phyloP scores from a whole-genome alignment of 108 stramenopile genomes.

The Seminavis robusta region DNA sequence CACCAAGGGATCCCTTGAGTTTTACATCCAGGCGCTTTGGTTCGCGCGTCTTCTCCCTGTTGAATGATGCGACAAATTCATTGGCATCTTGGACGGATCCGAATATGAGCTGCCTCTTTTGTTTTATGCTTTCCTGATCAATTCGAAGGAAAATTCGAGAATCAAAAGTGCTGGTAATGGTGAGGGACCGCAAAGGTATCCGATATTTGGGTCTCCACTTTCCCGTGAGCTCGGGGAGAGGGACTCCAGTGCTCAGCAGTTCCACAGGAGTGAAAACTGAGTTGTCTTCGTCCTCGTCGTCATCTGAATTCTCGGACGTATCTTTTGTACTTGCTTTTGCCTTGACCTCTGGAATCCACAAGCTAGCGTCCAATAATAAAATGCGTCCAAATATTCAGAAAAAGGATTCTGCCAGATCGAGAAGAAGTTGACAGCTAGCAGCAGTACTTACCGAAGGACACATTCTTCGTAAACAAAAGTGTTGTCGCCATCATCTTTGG shows the following conservation, averaged over 20 bases:
- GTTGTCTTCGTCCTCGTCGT: conserved; percentile 19
- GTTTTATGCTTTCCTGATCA: conserved; percentile 20
- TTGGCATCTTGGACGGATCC: conserved; percentile 41
- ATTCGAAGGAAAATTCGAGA: conserved; percentile 23
- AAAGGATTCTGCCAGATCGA: no score
- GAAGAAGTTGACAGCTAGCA: no score
- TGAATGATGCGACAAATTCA: conserved; percentile 35
- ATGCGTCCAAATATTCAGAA: no score
- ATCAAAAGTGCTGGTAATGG: conserved; percentile 29
- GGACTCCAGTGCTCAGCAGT: not conserved
- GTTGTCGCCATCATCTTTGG: not conserved
- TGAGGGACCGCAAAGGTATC: conserved; percentile 35
- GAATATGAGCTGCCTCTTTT: conserved; percentile 57
- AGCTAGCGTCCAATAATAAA: no score
- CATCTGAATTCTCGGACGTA: not conserved
- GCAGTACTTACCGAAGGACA: conserved; percentile 30
- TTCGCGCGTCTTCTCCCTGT: conserved; percentile 37
- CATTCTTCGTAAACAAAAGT: conserved; percentile 32
- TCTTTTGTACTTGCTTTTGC: not conserved
- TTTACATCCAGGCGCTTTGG: conserved; percentile 27
- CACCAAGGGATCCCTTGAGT: conserved; percentile 34
- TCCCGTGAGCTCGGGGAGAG: not conserved
- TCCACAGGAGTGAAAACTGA: conserved; percentile 6
- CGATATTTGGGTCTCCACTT: conserved; percentile 65
- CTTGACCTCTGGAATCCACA: not conserved